Conservation (phyloP, 768 basidiomycete genomes). For the Leccinum boreale region DNA sequence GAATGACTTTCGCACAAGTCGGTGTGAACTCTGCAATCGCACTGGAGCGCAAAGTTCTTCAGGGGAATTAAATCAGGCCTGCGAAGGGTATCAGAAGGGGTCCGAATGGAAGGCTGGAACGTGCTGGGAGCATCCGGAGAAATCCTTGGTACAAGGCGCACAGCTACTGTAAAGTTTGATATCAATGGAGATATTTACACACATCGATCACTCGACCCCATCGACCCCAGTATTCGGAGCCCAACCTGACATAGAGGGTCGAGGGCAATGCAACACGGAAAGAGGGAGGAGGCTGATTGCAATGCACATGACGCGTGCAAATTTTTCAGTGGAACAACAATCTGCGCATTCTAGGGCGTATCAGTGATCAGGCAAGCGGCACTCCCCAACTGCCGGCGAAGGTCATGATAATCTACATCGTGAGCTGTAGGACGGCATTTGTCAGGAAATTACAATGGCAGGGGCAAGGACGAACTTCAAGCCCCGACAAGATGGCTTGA, state of each 20-base stretch:
- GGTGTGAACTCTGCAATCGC: conserved; percentile 4
- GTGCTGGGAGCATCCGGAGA: background rate
- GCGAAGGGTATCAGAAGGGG: conserved; percentile 7
- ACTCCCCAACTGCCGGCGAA: conserved; percentile 82
- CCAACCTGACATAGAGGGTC: conserved; percentile 11
- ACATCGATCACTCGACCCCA: conserved; percentile 7
- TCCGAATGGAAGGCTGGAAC: conserved; percentile 10
- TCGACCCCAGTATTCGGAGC: conserved; percentile 11
- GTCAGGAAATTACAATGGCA: conserved; percentile 5
- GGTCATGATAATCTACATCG: conserved; percentile 95
- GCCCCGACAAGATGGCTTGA: background rate
- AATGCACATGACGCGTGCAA: conserved; percentile 3
- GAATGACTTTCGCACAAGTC: conserved; percentile 7
- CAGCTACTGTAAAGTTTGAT: conserved; percentile 16
- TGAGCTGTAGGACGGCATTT: conserved; percentile 61
- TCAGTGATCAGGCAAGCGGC: conserved; percentile 59
- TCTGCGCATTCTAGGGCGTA: conserved; percentile 20
- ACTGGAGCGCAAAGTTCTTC: background rate
- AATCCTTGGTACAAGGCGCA: conserved; percentile 2
- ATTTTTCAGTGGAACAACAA: conserved; percentile 4
- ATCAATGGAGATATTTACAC: conserved; percentile 16
- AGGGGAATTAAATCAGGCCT: conserved; percentile 4
- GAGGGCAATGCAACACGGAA: conserved; percentile 2
- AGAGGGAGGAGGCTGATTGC: background rate
- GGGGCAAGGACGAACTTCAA: conserved; percentile 1